Percentiles rank a stretch among this genome's conserved stretches.
phyloP scores from a whole-genome alignment of 176 grass and related monocot species.

The Triticum turgidum region DNA sequence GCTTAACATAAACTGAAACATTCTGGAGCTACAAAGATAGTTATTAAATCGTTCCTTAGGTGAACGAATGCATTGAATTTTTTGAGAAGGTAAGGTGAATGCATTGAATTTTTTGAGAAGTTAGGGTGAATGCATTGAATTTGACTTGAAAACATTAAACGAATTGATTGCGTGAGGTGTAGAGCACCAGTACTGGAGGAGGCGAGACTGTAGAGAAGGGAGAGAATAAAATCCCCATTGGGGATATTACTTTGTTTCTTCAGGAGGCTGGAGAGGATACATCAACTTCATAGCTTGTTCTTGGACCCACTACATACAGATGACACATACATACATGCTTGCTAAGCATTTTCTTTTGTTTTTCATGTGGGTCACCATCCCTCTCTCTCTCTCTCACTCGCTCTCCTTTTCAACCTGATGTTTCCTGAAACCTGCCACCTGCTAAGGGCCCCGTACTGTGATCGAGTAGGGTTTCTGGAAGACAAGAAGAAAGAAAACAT shows the following conservation, averaged over 20 bases:
- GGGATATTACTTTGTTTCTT: constrained; percentile 38
- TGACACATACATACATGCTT: constrained; percentile 35
- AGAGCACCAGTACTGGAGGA: constrained; percentile 15
- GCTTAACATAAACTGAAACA: not conserved
- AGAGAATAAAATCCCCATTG: constrained; percentile 37
- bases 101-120: not conserved
- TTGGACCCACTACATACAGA: constrained; percentile 42
- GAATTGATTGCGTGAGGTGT: constrained; percentile 8
- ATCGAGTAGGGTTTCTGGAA: constrained; percentile 43
- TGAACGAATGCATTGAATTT: constrained; percentile 24
- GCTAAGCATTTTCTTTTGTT: constrained; percentile 38
- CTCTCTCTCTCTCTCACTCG: not conserved
- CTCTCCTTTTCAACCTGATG: constrained; percentile 48
- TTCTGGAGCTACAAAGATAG: too few species aligned
- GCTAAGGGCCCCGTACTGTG: constrained; percentile 36
- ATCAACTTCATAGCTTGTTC: constrained; percentile 38
- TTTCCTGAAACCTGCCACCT: constrained; percentile 55
- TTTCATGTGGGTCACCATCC: constrained; percentile 47
- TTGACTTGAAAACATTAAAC: constrained; percentile 16
- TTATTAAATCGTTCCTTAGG: not conserved
- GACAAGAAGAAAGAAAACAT: constrained; percentile 1
- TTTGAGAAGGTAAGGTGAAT: not conserved
- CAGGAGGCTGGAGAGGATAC: constrained; percentile 30
- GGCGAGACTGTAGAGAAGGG: not conserved
- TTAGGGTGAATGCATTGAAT: constrained; percentile 7